phyloP scores from a whole-genome alignment of 73 alveolate genomes.

The Paramecium tetraurelia region DNA sequence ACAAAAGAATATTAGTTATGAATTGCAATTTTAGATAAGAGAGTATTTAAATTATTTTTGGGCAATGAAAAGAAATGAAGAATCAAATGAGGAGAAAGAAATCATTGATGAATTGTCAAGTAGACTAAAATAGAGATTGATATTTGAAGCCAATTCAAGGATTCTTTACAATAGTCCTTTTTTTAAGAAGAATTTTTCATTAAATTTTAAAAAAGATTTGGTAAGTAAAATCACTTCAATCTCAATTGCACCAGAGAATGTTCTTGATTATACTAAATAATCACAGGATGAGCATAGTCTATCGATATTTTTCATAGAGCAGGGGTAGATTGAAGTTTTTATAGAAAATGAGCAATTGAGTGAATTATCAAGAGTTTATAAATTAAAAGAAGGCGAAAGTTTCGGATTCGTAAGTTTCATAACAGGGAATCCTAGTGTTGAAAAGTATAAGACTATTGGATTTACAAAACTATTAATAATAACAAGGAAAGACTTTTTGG shows the following conservation, averaged over 20 bases:
- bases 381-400: conserved; percentile 8
- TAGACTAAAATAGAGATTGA: conserved; percentile 6
- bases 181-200: conserved; percentile 44
- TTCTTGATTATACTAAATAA: background rate
- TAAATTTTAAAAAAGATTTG: conserved; percentile 29
- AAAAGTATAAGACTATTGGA: conserved; percentile 23
- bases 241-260: conserved; percentile 36
- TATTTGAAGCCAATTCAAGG: conserved; percentile 42
- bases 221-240: background rate
- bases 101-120: conserved; percentile 24
- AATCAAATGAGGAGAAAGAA: background rate
- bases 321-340: conserved; percentile 29
- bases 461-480: conserved; percentile 9
- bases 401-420: conserved; percentile 48
- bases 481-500: conserved; percentile 14
- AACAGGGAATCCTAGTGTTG: background rate
- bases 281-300: background rate
- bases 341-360: background rate
- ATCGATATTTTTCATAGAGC: conserved; percentile 45
- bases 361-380: background rate
- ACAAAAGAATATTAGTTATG: background rate
- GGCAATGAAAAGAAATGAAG: conserved; percentile 25
- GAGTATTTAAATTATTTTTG: conserved; percentile 54
- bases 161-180: conserved; percentile 17
- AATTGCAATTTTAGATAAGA: background rate